phyloP scores from a whole-genome alignment of 495 filamentous ascomycete species.

The Tetracladium setigerum region DNA sequence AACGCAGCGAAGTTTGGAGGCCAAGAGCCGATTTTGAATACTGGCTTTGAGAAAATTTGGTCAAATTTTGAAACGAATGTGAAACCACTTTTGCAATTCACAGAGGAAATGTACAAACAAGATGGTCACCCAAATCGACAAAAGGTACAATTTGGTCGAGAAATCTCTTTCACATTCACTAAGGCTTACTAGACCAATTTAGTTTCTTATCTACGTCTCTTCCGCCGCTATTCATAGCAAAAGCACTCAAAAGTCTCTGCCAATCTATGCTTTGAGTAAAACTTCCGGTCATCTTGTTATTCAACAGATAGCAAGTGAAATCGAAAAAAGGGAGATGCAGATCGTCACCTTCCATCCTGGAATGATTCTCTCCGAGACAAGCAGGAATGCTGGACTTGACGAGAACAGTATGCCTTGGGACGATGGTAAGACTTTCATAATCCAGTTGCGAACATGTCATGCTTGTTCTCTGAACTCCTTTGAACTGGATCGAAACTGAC shows the following conservation, averaged over 20 bases:
- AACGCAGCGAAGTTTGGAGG: slow-evolving; percentile 26
- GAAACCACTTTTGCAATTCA: slow-evolving; percentile 27
- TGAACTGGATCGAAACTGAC: not conserved
- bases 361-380: slow-evolving; percentile 25
- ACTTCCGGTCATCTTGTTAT: slow-evolving; percentile 27
- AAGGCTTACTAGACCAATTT: no score
- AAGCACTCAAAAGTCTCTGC: no score
- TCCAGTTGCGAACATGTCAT: not conserved
- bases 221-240: no score
- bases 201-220: no score
- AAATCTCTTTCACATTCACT: no score
- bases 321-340: slow-evolving; percentile 26
- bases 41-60: slow-evolving; percentile 40
- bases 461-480: no score
- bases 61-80: slow-evolving; percentile 37
- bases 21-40: slow-evolving; percentile 27
- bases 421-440: slow-evolving; percentile 23
- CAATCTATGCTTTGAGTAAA: slow-evolving; percentile 32
- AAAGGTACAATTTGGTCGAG: no score
- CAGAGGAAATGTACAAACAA: slow-evolving; percentile 28
- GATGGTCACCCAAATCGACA: slow-evolving; percentile 4
- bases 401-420: slow-evolving; percentile 32
- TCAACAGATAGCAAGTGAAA: slow-evolving; percentile 29
- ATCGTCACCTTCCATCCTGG: slow-evolving; percentile 39
- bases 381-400: slow-evolving; percentile 10